Evolutionary conservation across 2,329 filamentous ascomycete species (phyloP).

Genomic region (Neofusicoccum umdonicola): DNA sequence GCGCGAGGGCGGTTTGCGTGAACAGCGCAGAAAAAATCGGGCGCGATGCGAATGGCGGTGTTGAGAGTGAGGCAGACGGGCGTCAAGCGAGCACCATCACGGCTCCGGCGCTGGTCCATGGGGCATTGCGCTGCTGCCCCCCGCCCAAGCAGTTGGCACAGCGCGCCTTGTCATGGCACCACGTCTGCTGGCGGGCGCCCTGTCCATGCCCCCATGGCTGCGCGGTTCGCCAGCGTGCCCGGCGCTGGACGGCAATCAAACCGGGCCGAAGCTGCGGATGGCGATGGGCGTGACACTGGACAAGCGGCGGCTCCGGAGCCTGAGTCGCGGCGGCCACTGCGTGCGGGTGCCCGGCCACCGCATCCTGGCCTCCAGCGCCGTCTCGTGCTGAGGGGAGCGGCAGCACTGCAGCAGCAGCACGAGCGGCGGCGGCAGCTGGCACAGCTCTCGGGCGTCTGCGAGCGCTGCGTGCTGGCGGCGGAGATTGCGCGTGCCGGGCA

Average conservation of each 20-base stretch:
- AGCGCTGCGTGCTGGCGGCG: background rate
- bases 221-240: conserved; percentile 7
- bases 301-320: conserved; percentile 7
- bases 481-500: background rate
- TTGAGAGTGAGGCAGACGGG: conserved; percentile 10
- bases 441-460: too few relatives aligned
- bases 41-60: conserved; percentile 8
- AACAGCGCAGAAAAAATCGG: conserved; percentile 1
- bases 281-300: conserved; percentile 11
- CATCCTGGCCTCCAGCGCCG: background rate
- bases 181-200: background rate
- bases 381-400: background rate
- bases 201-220: conserved; percentile 3
- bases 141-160: background rate
- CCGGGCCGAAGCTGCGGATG: conserved; percentile 15
- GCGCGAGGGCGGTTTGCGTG: background rate
- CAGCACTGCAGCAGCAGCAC: background rate
- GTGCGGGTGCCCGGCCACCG: background rate
- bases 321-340: conserved; percentile 7
- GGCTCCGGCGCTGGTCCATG: conserved; percentile 1
- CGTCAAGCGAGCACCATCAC: conserved; percentile 8
- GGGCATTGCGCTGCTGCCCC: background rate
- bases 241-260: conserved; percentile 11
- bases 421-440: background rate
- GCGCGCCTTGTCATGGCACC: conserved; percentile 13